These are phyloP conservation scores for Arabidopsis suecica DNA, from an alignment of 345 rosid genomes.

Conservation along the genomic window DNA sequence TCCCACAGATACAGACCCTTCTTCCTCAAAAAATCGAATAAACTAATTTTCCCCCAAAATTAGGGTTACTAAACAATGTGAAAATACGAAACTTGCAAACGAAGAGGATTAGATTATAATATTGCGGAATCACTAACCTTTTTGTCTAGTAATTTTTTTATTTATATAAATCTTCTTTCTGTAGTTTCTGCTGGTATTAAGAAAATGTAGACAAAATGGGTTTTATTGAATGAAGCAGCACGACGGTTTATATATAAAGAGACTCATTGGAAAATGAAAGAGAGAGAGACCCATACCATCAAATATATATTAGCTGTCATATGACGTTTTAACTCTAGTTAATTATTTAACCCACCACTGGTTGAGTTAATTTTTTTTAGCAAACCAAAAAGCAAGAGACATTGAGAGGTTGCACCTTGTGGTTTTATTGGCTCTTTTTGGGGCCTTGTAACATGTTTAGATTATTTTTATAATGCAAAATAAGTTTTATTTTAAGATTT, in stretches of 20 bases:
- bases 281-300: conserved; percentile 30
- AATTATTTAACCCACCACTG: conserved; percentile 13
- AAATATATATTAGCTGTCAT: conserved; percentile 36
- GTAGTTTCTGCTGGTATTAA: conserved; percentile 24
- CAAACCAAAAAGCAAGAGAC: neutral
- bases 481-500: too few species aligned
- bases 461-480: too few species aligned
- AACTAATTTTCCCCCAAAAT: neutral
- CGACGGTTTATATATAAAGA: neutral
- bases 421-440: conserved; percentile 4
- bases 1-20: conserved; percentile 28
- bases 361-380: conserved; percentile 2
- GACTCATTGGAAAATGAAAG: conserved; percentile 21
- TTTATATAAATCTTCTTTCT: conserved; percentile 11
- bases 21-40: neutral
- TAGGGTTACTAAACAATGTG: conserved; percentile 34
- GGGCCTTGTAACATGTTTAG: conserved; percentile 5
- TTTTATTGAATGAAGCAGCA: conserved; percentile 20
- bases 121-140: conserved; percentile 36
- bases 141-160: neutral
- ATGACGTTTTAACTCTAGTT: conserved; percentile 35
- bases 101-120: conserved; percentile 7
- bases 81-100: conserved; percentile 15
- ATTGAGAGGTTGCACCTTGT: neutral
- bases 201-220: conserved; percentile 31